Conservation (phyloP, 2,329 filamentous ascomycete species). For the Tolypocladium album region DNA sequence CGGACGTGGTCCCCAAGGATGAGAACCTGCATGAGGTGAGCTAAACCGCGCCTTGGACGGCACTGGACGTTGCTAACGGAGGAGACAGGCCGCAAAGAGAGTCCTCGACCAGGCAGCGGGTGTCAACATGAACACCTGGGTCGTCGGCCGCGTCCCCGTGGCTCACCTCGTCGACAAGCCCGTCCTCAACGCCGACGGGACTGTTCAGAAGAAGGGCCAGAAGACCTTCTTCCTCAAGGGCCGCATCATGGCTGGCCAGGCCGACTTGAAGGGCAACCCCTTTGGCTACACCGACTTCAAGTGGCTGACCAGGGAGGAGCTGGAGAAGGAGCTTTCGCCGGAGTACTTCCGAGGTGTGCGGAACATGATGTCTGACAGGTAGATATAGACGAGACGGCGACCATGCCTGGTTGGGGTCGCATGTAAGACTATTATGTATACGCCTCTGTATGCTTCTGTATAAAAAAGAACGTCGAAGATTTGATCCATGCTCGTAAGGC, state of each 20-base stretch:
- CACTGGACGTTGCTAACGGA: neutral
- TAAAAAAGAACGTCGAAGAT: neutral
- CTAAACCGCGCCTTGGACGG: conserved; percentile 7
- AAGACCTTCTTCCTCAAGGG: conserved; percentile 96
- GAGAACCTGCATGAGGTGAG: conserved; percentile 79
- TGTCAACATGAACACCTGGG: conserved; percentile 97
- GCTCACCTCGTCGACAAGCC: conserved; percentile 61
- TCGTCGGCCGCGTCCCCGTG: conserved; percentile 82
- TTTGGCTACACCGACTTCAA: conserved; percentile 73
- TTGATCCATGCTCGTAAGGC: neutral
- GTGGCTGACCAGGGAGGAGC: conserved; percentile 87
- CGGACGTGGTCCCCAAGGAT: conserved; percentile 53
- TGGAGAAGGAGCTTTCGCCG: conserved; percentile 52
- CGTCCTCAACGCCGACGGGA: conserved; percentile 29
- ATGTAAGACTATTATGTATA: conserved; percentile 6
- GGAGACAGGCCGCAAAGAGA: conserved; percentile 63
- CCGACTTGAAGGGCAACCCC: conserved; percentile 60
- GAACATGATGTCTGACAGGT: conserved; percentile 78
- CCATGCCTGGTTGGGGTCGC: neutral
- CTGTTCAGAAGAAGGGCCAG: conserved; percentile 44
- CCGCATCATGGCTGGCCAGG: conserved; percentile 95
- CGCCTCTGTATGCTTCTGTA: neutral
- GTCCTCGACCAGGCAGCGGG: conserved; percentile 70
- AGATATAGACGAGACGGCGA: conserved; percentile 32
- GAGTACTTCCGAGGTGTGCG: conserved; percentile 66